These are phyloP conservation scores for Trametes cubensis DNA, from an alignment of 768 basidiomycete genomes.

Conservation along the genomic window DNA sequence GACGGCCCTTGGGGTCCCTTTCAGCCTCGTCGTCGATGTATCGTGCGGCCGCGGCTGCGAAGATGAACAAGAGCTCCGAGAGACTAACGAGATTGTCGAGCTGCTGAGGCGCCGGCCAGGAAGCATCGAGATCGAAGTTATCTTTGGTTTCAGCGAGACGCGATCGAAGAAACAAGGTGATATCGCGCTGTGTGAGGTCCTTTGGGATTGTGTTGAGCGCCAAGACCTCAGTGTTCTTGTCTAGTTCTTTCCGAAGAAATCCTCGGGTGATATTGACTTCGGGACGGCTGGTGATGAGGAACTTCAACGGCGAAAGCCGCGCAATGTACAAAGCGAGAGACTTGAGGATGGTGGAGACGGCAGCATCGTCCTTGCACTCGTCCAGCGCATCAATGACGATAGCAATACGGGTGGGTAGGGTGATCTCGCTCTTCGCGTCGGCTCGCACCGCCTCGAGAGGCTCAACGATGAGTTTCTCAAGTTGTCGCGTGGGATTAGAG, in stretches of 20 bases:
- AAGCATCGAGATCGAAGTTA: background rate
- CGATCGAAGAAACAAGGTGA: background rate
- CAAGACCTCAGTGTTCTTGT: background rate
- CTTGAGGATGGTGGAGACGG: conserved; percentile 12
- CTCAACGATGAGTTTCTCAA: conserved; percentile 16
- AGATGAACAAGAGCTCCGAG: conserved; percentile 25
- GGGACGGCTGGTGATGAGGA: conserved; percentile 24
- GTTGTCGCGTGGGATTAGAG: conserved; percentile 3
- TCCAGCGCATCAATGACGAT: conserved; percentile 27
- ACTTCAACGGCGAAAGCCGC: conserved; percentile 7
- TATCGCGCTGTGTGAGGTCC: background rate
- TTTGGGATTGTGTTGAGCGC: background rate
- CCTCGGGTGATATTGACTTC: conserved; percentile 4
- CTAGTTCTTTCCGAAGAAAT: background rate
- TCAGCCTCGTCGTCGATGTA: conserved; percentile 22
- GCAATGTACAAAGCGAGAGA: background rate
- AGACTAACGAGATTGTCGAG: background rate
- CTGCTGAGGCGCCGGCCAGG: conserved; percentile 7
- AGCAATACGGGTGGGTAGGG: background rate
- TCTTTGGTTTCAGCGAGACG: background rate
- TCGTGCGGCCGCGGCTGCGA: conserved; percentile 24
- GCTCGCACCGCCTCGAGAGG: background rate
- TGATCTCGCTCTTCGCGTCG: background rate
- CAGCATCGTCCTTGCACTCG: conserved; percentile 19
- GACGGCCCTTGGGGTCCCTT: background rate